Conservation (phyloP, 1,139 yeast species). For the Eremothecium cymbalariae region DNA sequence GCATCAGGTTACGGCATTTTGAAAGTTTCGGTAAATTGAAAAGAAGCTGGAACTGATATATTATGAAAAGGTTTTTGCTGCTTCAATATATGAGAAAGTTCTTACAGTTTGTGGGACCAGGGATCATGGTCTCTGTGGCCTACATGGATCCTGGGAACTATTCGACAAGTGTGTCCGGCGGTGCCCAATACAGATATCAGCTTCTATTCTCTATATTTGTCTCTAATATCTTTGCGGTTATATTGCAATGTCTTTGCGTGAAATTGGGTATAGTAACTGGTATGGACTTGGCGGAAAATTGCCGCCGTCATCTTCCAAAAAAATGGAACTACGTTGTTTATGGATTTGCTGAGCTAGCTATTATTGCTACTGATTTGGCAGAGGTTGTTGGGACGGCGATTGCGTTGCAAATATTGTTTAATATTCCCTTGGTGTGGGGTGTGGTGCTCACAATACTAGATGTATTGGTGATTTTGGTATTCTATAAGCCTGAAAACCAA, state of each 20-base stretch:
- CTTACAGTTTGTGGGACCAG: conserved; percentile 71
- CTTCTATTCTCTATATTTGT: conserved; percentile 70
- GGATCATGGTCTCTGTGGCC: conserved; percentile 89
- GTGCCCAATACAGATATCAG: conserved; percentile 78
- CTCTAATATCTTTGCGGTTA: conserved; percentile 80
- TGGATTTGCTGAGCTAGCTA: conserved; percentile 75
- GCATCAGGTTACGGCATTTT: no score
- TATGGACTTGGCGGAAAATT: conserved; percentile 77
- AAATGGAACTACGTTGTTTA: conserved; percentile 58
- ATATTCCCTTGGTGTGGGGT: conserved; percentile 68
- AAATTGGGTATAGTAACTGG: conserved; percentile 90
- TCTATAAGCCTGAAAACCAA: conserved; percentile 74
- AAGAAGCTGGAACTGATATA: no score
- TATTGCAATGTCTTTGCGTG: conserved; percentile 75
- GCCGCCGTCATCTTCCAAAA: conserved; percentile 63
- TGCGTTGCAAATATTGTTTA: conserved; percentile 72
- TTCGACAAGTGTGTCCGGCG: conserved; percentile 90
- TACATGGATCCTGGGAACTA: conserved; percentile 98
- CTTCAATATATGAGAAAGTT: conserved; percentile 22
- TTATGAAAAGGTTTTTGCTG: no score
- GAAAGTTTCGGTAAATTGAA: no score
- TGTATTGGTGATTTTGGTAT: conserved; percentile 75
- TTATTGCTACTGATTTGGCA: conserved; percentile 86
- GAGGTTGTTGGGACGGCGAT: conserved; percentile 93
- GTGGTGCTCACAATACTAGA: conserved; percentile 78